Evolutionary conservation across 164 flowering plant species (phyloP).

Genomic region (Annona squamosa): DNA sequence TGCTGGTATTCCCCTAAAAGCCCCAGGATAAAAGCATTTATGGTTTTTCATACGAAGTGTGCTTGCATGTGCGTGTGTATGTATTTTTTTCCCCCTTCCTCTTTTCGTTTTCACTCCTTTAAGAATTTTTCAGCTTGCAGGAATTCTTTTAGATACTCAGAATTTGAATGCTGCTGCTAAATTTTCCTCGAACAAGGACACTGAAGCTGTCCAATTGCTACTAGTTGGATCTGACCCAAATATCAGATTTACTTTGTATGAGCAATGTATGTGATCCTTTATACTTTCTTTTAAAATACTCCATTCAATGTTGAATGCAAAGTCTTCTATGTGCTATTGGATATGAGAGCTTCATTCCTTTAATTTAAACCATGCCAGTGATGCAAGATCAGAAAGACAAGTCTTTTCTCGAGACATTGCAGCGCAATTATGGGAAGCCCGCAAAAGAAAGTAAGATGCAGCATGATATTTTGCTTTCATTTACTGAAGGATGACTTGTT

Average conservation of each 20-base stretch:
- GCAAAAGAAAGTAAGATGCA: slow-evolving; percentile 32
- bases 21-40: background rate
- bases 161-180: slow-evolving; percentile 37
- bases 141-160: slow-evolving; percentile 57
- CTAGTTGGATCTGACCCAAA: slow-evolving; percentile 52
- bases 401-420: slow-evolving; percentile 37
- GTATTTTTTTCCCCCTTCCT: background rate
- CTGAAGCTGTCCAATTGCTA: slow-evolving; percentile 65
- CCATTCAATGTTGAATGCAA: background rate
- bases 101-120: slow-evolving; percentile 1
- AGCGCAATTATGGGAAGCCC: slow-evolving; percentile 43
- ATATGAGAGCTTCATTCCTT: background rate
- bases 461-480: background rate
- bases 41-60: background rate
- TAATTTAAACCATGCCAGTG: slow-evolving; percentile 25
- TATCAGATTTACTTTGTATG: slow-evolving; percentile 40
- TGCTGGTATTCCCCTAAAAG: slow-evolving; percentile 34
- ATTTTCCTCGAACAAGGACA: slow-evolving; percentile 48
- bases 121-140: slow-evolving; percentile 44
- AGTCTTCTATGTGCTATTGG: background rate
- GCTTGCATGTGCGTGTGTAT: background rate
- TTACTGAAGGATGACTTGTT: background rate
- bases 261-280: slow-evolving; percentile 37
- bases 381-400: slow-evolving; percentile 44
- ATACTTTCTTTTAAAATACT: background rate